Conservation (phyloP, 441 rosid species). For the Populus hybrid region DNA sequence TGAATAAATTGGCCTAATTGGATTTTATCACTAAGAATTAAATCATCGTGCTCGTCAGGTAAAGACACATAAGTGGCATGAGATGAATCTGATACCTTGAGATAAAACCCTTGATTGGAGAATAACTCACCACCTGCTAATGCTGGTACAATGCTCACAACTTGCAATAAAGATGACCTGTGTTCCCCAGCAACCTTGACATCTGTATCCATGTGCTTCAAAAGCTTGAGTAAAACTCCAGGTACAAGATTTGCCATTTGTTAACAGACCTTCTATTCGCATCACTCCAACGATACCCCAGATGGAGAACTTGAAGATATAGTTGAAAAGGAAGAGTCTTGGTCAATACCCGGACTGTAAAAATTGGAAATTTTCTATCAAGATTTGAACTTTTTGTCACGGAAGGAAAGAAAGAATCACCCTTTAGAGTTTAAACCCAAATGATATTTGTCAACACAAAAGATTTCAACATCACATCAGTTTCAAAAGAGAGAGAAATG, state of each 20-base stretch:
- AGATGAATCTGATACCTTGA: conserved; percentile 99
- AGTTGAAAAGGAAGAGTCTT: conserved; percentile 16
- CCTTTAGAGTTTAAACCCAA: conserved; percentile 14
- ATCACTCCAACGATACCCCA: conserved; percentile 35
- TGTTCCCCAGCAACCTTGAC: conserved; percentile 94
- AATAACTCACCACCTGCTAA: conserved; percentile 91
- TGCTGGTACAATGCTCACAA: conserved; percentile 92
- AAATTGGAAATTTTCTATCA: conserved; percentile 9
- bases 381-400: conserved; percentile 4
- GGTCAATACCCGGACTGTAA: conserved; percentile 16
- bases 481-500: conserved; percentile 2
- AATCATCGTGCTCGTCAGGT: conserved; percentile 90
- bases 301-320: conserved; percentile 5
- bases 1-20: conserved; percentile 97
- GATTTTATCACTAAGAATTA: conserved; percentile 88
- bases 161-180: conserved; percentile 85
- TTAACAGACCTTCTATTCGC: conserved; percentile 30
- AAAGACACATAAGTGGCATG: conserved; percentile 95
- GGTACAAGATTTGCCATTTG: conserved; percentile 92
- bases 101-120: conserved; percentile 85
- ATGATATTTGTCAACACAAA: conserved; percentile 17
- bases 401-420: conserved; percentile 17
- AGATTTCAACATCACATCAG: not conserved
- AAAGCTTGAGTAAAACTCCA: conserved; percentile 90
- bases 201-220: conserved; percentile 92